Conservation (phyloP, 2,329 filamentous ascomycete species). For the Aspergillus fischeri region DNA sequence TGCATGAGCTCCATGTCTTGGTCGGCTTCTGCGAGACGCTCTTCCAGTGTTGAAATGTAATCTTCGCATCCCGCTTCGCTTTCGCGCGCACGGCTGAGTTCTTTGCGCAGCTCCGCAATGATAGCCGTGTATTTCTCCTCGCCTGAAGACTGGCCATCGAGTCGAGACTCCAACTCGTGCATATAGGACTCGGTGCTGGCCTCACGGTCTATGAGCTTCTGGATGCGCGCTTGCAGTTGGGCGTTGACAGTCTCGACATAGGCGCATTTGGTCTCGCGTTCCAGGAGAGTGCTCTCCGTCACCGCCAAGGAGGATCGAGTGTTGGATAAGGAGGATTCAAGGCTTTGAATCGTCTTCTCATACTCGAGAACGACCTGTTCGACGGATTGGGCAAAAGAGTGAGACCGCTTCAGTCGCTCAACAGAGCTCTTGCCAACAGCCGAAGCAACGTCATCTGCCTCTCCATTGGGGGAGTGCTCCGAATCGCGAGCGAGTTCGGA, state of each 20-base stretch:
- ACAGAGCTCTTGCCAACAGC: conserved; percentile 71
- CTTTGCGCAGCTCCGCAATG: conserved; percentile 82
- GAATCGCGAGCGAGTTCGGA: conserved; percentile 85
- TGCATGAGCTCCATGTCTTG: conserved; percentile 97
- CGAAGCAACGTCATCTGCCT: conserved; percentile 46
- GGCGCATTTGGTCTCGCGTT: conserved; percentile 89
- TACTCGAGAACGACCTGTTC: conserved; percentile 96
- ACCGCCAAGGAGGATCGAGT: conserved; percentile 78
- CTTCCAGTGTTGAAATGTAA: conserved; percentile 94
- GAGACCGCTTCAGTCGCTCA: conserved; percentile 87
- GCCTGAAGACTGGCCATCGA: conserved; percentile 84
- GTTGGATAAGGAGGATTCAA: conserved; percentile 86
- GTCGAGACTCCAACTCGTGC: conserved; percentile 82
- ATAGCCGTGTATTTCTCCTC: conserved; percentile 89
- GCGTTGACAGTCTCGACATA: conserved; percentile 89
- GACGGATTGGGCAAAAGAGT: conserved; percentile 91
- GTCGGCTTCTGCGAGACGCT: conserved; percentile 89
- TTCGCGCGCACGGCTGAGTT: conserved; percentile 80
- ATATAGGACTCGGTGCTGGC: conserved; percentile 88
- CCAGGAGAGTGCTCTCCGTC: conserved; percentile 80
- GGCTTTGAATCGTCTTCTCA: conserved; percentile 93
- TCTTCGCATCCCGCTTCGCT: conserved; percentile 90
- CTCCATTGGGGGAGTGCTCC: conserved; percentile 48
- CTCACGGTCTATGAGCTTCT: conserved; percentile 90
- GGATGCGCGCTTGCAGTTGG: conserved; percentile 83